A percentile compares a stretch with the other conserved stretches of the same genome.
phyloP scores from a whole-genome alignment of 1,139 yeast species.

The Scheffersomyces cryptocercus region DNA sequence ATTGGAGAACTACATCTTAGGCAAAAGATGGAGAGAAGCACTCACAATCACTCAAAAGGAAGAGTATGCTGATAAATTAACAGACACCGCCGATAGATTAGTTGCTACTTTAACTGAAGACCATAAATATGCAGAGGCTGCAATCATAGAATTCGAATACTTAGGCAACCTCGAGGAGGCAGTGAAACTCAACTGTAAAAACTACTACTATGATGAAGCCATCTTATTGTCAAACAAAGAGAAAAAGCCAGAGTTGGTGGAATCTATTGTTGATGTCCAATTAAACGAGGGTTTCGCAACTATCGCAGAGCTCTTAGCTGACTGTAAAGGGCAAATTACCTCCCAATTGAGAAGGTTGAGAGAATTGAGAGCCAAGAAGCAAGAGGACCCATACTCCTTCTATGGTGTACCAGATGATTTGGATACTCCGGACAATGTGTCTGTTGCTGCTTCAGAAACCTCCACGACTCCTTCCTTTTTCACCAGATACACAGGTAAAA shows the following conservation, averaged over 20 bases:
- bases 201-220: slow-evolving; percentile 75
- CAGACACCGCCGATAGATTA: slow-evolving; percentile 56
- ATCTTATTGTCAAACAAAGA: slow-evolving; percentile 58
- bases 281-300: slow-evolving; percentile 86
- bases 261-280: slow-evolving; percentile 65
- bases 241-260: slow-evolving; percentile 47
- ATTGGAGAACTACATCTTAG: slow-evolving; percentile 64
- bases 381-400: slow-evolving; percentile 81
- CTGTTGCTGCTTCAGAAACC: slow-evolving; percentile 92
- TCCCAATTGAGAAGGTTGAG: slow-evolving; percentile 84
- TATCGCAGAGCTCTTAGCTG: slow-evolving; percentile 86
- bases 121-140: slow-evolving; percentile 83
- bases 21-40: slow-evolving; percentile 86
- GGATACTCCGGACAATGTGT: slow-evolving; percentile 89
- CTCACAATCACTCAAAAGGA: slow-evolving; percentile 54
- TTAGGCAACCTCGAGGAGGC: slow-evolving; percentile 64
- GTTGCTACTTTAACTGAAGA: slow-evolving; percentile 63
- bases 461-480: slow-evolving; percentile 91
- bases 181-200: slow-evolving; percentile 68
- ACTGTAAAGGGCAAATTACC: slow-evolving; percentile 79
- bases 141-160: slow-evolving; percentile 67
- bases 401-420: slow-evolving; percentile 68
- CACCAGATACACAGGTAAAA: slow-evolving; percentile 94
- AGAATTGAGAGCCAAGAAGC: slow-evolving; percentile 81
- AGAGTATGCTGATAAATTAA: slow-evolving; percentile 35